Conservation (phyloP, 805 yeast species). For the Hanseniaspora lachancei region DNA sequence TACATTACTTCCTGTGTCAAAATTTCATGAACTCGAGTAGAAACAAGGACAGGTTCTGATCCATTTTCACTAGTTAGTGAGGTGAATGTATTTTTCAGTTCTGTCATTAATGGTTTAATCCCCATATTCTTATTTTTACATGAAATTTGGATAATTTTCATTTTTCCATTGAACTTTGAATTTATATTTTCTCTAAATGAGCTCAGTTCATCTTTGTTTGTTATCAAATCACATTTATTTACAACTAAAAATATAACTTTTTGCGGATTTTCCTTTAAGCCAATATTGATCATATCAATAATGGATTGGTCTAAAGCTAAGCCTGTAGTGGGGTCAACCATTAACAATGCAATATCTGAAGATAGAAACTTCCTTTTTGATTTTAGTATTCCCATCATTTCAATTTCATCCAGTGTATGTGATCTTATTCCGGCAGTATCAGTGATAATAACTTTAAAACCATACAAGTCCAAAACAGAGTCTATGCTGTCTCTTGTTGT, state of each 20-base stretch:
- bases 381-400: constrained; percentile 65
- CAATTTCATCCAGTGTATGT: constrained; percentile 43
- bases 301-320: constrained; percentile 25
- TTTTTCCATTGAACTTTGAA: constrained; percentile 15
- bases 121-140: constrained; percentile 47
- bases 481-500: constrained; percentile 86
- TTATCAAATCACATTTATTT: constrained; percentile 47
- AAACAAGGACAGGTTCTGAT: constrained; percentile 56
- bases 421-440: constrained; percentile 88
- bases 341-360: constrained; percentile 61
- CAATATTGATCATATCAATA: constrained; percentile 3
- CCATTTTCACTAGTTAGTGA: constrained; percentile 34
- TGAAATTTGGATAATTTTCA: constrained; percentile 37
- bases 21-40: constrained; percentile 64
- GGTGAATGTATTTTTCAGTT: constrained; percentile 35
- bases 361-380: constrained; percentile 48
- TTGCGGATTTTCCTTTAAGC: constrained; percentile 21
- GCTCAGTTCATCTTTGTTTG: neutral
- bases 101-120: constrained; percentile 32
- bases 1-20: constrained; percentile 60
- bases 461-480: constrained; percentile 65
- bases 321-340: constrained; percentile 29
- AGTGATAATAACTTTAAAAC: constrained; percentile 69
- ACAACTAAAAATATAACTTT: constrained; percentile 32
- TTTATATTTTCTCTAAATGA: constrained; percentile 14